Evolutionary conservation across 2,329 filamentous ascomycete species (phyloP).

Genomic region (Leptographium wingfieldii): DNA sequence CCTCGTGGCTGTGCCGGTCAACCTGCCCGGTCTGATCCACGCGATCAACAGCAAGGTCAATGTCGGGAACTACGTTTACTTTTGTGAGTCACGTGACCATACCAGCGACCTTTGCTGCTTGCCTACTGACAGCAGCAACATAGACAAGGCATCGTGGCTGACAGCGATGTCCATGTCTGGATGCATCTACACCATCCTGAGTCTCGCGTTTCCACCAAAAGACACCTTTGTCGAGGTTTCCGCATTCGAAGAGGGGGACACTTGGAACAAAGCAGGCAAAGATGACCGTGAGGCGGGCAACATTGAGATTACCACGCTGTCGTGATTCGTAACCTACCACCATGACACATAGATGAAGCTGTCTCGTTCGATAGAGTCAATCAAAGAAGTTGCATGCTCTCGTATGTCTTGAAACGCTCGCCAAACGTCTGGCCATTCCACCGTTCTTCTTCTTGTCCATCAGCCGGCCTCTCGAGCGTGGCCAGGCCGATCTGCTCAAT

Average conservation of each 20-base stretch:
- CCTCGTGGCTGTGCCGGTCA: conserved; percentile 5
- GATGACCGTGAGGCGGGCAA: not conserved
- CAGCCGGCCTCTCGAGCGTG: not conserved
- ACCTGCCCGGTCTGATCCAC: conserved; percentile 8
- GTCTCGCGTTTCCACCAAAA: not conserved
- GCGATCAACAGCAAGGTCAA: conserved; percentile 1
- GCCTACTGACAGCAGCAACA: not conserved
- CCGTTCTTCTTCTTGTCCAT: not conserved
- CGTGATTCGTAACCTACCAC: not conserved
- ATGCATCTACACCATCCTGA: conserved; percentile 1
- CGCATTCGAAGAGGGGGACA: conserved; percentile 1
- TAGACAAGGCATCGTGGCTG: conserved; percentile 5
- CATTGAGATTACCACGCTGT: not conserved
- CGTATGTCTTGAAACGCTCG: not conserved
- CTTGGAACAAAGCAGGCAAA: not conserved
- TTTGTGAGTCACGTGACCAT: not conserved
- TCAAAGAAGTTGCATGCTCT: not conserved
- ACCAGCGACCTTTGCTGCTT: not conserved
- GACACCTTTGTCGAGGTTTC: conserved; percentile 2
- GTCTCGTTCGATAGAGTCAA: too few relatives aligned
- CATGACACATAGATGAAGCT: not conserved
- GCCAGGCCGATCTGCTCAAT: conserved; percentile 4
- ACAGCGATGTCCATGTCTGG: conserved; percentile 1
- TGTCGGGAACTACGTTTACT: conserved; percentile 3
- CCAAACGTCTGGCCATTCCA: conserved; percentile 1